These are phyloP conservation scores for Cyberlindnera bimundalis DNA, from an alignment of 805 yeast species.

Conservation along the genomic window DNA sequence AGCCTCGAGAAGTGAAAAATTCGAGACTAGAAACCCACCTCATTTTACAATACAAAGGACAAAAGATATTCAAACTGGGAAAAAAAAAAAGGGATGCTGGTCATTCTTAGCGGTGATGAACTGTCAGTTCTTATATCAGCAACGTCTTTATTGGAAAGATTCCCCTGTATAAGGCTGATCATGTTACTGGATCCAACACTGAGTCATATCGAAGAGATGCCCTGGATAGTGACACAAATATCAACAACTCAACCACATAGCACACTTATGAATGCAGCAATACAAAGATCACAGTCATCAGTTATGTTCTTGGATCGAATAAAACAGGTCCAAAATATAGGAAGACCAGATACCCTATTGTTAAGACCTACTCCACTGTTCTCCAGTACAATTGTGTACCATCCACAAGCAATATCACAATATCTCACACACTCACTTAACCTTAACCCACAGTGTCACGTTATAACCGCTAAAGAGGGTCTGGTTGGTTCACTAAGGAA, in stretches of 20 bases:
- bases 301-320: slow-evolving; percentile 9
- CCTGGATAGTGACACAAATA: slow-evolving; percentile 7
- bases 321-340: not conserved
- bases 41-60: too few species aligned
- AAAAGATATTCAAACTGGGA: too few species aligned
- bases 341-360: slow-evolving; percentile 1
- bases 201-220: not conserved
- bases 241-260: not conserved
- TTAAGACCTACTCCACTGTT: slow-evolving; percentile 6
- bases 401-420: slow-evolving; percentile 6
- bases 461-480: too few species aligned
- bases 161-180: not conserved
- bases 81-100: slow-evolving; percentile 4
- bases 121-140: slow-evolving; percentile 5
- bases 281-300: slow-evolving; percentile 9
- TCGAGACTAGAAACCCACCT: too few species aligned
- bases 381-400: slow-evolving; percentile 5
- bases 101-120: slow-evolving; percentile 7
- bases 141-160: not conserved
- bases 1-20: too few species aligned
- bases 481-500: too few species aligned
- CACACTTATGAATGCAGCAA: slow-evolving; percentile 2
- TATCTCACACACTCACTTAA: not conserved
- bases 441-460: not conserved
- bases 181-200: not conserved